These are phyloP conservation scores for Kazachstania kunashirensis DNA, from an alignment of 805 yeast species.

Conservation along the genomic window DNA sequence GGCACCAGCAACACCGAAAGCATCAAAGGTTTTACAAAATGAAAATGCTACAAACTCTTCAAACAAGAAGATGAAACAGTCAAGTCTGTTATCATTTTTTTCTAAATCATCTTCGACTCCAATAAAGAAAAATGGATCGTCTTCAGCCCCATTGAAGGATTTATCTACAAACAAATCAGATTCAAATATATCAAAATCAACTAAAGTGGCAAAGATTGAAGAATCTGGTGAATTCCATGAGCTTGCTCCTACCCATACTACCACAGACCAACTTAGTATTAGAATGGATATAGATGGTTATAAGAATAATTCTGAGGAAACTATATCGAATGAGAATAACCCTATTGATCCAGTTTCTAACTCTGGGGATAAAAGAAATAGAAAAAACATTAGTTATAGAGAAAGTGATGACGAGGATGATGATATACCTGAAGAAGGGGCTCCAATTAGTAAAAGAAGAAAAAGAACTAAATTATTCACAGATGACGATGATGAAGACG, in stretches of 20 bases:
- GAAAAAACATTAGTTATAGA: slow-evolving; percentile 28
- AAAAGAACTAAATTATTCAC: slow-evolving; percentile 15
- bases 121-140: not conserved
- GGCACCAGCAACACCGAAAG: slow-evolving; percentile 22
- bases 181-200: too few species aligned
- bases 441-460: slow-evolving; percentile 6
- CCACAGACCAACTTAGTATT: too few species aligned
- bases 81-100: slow-evolving; percentile 30
- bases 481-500: slow-evolving; percentile 16
- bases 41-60: slow-evolving; percentile 18
- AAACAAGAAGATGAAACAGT: slow-evolving; percentile 30
- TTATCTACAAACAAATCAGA: not conserved
- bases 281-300: too few species aligned
- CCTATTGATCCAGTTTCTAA: too few species aligned
- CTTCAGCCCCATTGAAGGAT: not conserved
- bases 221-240: too few species aligned
- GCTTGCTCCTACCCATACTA: too few species aligned
- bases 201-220: too few species aligned
- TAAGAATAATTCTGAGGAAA: too few species aligned
- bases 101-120: slow-evolving; percentile 16
- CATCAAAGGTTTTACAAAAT: slow-evolving; percentile 7
- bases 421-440: slow-evolving; percentile 15
- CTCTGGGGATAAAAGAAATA: slow-evolving; percentile 15
- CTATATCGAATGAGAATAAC: too few species aligned
- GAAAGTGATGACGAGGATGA: slow-evolving; percentile 34